A percentile compares a stretch with the other conserved stretches of the same genome.
Evolutionary conservation across 2,329 filamentous ascomycete species (phyloP).

Genomic region (Cryphonectria japonica): DNA sequence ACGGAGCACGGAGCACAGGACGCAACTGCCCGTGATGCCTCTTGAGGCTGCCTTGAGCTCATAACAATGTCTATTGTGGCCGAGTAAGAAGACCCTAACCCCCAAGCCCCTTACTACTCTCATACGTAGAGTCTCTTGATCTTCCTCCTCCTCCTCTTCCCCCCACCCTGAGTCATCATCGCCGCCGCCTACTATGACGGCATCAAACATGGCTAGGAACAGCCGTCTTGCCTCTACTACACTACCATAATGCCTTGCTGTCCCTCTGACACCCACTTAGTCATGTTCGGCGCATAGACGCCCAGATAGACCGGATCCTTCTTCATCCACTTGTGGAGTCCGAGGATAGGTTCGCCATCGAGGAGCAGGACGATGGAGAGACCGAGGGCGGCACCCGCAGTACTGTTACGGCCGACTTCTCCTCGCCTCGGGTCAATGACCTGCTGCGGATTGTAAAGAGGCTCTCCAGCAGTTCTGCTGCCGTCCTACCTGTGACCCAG

Average conservation of each 20-base stretch:
- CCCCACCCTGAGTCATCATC: not conserved
- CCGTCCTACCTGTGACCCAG: conserved; percentile 61
- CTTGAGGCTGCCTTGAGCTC: conserved; percentile 22
- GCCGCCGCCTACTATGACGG: not conserved
- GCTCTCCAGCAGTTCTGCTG: conserved; percentile 70
- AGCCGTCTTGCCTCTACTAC: not conserved
- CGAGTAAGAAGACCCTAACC: conserved; percentile 43
- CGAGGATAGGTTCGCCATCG: conserved; percentile 39
- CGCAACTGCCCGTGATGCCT: conserved; percentile 26
- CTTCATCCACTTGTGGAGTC: conserved; percentile 50
- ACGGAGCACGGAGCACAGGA: conserved; percentile 11
- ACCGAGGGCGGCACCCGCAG: conserved; percentile 35
- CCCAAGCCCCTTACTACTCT: conserved; percentile 9
- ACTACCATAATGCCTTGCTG: not conserved
- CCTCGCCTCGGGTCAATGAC: conserved; percentile 60
- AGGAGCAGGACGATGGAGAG: conserved; percentile 33
- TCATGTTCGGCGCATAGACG: conserved; percentile 66
- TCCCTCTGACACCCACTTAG: conserved; percentile 40
- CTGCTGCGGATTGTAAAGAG: conserved; percentile 71
- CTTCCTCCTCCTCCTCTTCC: not conserved
- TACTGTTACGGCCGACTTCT: conserved; percentile 44
- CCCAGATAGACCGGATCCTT: conserved; percentile 67
- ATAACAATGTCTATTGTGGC: conserved; percentile 50
- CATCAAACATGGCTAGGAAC: not conserved
- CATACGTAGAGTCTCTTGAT: not conserved